These are phyloP conservation scores for Calonectria hawksworthii DNA, from an alignment of 2,329 filamentous ascomycete genomes.

Conservation along the genomic window DNA sequence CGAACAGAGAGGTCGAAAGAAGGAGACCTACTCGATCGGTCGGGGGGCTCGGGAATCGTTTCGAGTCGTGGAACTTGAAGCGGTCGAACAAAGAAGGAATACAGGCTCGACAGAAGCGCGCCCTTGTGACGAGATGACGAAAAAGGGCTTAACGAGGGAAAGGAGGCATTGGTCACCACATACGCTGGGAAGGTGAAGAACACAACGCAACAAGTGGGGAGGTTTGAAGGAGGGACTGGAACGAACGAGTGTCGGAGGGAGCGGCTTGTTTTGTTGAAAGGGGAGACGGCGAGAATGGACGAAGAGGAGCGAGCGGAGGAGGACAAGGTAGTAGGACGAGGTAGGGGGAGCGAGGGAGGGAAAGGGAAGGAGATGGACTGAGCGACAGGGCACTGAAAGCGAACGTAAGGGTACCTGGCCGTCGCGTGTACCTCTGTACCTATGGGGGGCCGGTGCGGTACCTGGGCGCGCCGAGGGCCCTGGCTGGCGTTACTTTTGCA, in stretches of 20 bases:
- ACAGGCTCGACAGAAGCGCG: constrained; percentile 31
- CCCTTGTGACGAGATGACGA: constrained; percentile 32
- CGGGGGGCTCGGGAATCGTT: constrained; percentile 23
- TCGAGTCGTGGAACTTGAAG: constrained; percentile 36
- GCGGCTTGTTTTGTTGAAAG: constrained; percentile 59
- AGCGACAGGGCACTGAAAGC: constrained; percentile 13
- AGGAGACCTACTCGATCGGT: constrained; percentile 30
- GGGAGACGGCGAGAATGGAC: constrained; percentile 48
- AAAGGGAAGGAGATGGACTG: constrained; percentile 42
- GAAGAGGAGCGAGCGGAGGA: constrained; percentile 41
- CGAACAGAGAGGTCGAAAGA: constrained; percentile 14
- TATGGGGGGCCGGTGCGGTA: constrained; percentile 12
- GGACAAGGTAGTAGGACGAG: constrained; percentile 39
- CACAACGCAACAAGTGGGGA: constrained; percentile 46
- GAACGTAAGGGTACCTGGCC: constrained; percentile 9
- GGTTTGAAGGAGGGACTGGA: constrained; percentile 57
- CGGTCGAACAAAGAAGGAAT: constrained; percentile 37
- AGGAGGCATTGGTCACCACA: constrained; percentile 37
- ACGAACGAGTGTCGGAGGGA: constrained; percentile 54
- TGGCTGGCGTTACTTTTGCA: constrained; percentile 21
- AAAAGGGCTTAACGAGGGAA: constrained; percentile 39
- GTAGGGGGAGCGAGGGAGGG: constrained; percentile 44
- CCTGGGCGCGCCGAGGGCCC: constrained; percentile 14
- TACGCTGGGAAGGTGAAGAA: constrained; percentile 36
- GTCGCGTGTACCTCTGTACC: constrained; percentile 15